A percentile compares a stretch with the other conserved stretches of the same genome.
Evolutionary conservation across 768 basidiomycete species (phyloP).

Genomic region (Boletus bicolor): DNA sequence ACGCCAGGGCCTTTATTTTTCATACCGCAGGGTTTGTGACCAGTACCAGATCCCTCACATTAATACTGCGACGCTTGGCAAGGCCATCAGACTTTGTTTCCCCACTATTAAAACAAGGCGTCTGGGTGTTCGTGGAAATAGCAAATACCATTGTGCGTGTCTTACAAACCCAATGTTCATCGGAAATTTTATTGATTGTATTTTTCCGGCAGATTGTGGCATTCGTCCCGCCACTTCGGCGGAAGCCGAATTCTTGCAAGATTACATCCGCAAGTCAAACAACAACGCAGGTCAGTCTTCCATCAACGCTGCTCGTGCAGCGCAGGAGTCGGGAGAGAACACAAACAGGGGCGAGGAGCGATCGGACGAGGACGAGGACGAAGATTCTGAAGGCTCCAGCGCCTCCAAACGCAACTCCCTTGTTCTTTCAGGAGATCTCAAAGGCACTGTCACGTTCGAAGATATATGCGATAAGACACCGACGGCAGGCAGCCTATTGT

Average conservation of each 20-base stretch:
- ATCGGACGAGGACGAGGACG: constrained; percentile 84
- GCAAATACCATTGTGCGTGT: constrained; percentile 89
- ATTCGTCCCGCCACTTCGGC: constrained; percentile 88
- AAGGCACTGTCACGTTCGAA: constrained; percentile 52
- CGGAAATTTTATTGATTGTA: constrained; percentile 30
- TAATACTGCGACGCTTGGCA: constrained; percentile 93
- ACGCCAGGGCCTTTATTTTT: constrained; percentile 90
- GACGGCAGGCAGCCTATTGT: constrained; percentile 71
- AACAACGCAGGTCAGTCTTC: constrained; percentile 77
- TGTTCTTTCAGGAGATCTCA: constrained; percentile 59
- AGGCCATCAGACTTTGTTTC: constrained; percentile 90
- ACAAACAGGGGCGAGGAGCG: constrained; percentile 61
- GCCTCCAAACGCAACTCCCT: constrained; percentile 76
- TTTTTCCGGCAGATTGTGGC: constrained; percentile 67
- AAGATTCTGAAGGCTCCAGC: constrained; percentile 76
- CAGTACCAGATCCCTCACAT: constrained; percentile 92
- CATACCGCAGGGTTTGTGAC: constrained; percentile 87
- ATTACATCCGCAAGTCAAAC: constrained; percentile 89
- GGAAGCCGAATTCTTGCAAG: constrained; percentile 89
- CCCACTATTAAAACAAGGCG: constrained; percentile 94
- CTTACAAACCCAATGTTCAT: constrained; percentile 31
- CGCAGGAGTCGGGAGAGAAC: constrained; percentile 66
- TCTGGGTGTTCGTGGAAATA: constrained; percentile 88
- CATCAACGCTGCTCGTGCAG: constrained; percentile 68
- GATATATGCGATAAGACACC: constrained; percentile 85